phyloP scores from a whole-genome alignment of 371 early-diverging fungal genomes.

The Quaeritorhiza haematococci region DNA sequence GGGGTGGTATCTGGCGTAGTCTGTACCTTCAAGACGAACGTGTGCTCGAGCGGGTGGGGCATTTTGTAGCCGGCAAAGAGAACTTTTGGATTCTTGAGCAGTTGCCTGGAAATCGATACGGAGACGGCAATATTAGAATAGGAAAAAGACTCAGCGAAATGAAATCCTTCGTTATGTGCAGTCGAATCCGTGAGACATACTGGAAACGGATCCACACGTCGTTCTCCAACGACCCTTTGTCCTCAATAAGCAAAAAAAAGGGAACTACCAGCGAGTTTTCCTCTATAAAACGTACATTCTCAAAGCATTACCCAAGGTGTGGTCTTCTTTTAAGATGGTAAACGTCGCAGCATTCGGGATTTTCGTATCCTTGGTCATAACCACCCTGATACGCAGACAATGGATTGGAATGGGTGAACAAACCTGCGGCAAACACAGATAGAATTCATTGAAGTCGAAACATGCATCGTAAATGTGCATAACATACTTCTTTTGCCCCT shows the following conservation, averaged over 20 bases:
- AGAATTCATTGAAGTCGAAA: neutral
- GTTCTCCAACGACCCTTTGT: neutral
- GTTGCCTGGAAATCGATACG: slow-evolving; percentile 52
- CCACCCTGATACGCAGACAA: slow-evolving; percentile 51
- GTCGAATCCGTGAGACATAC: neutral
- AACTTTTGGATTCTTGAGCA: slow-evolving; percentile 87
- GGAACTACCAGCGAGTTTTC: neutral
- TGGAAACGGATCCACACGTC: neutral
- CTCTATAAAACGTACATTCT: slow-evolving; percentile 59
- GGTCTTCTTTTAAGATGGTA: slow-evolving; percentile 92
- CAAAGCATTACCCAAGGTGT: slow-evolving; percentile 92
- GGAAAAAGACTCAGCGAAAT: neutral
- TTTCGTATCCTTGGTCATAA: slow-evolving; percentile 81
- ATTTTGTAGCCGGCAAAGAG: slow-evolving; percentile 96
- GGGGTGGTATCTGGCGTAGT: slow-evolving; percentile 83
- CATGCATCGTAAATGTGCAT: neutral
- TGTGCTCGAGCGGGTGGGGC: slow-evolving; percentile 96
- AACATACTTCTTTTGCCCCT: slow-evolving; percentile 77
- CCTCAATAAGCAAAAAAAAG: neutral
- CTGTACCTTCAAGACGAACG: slow-evolving; percentile 84
- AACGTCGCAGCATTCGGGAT: slow-evolving; percentile 93
- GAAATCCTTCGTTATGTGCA: neutral
- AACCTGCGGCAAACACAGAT: neutral
- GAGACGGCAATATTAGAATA: neutral
- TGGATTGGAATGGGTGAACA: neutral